Evolutionary conservation across 257 asterid genomes (phyloP).

Genomic region (Solanum bulbocastanum): DNA sequence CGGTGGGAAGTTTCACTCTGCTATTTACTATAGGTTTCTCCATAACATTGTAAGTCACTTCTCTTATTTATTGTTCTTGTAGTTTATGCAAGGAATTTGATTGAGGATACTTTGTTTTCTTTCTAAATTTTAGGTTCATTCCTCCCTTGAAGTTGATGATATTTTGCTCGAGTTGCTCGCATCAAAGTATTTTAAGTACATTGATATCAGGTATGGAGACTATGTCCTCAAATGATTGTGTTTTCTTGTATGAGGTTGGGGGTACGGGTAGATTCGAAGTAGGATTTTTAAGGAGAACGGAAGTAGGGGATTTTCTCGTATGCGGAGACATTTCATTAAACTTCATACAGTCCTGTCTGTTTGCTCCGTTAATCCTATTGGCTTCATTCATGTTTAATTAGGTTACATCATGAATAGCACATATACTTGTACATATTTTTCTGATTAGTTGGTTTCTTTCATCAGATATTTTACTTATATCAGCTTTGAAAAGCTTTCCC

Average conservation of each 20-base stretch:
- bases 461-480: conserved; percentile 70
- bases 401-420: not conserved
- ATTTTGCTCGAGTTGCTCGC: conserved; percentile 45
- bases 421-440: not conserved
- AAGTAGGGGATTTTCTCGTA: not conserved
- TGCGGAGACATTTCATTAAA: not conserved
- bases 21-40: conserved; percentile 66
- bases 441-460: not conserved
- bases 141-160: conserved; percentile 39
- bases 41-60: conserved; percentile 39
- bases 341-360: not conserved
- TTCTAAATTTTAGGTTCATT: conserved; percentile 37
- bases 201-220: conserved; percentile 67
- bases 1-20: conserved; percentile 64
- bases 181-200: conserved; percentile 59
- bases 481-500: conserved; percentile 60
- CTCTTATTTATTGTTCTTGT: not conserved
- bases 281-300: not conserved
- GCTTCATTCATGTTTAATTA: not conserved
- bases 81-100: not conserved
- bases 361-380: not conserved
- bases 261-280: not conserved
- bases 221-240: not conserved
- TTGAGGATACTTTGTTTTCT: not conserved
- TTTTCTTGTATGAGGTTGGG: not conserved